A percentile compares a stretch with the other conserved stretches of the same genome.
These are phyloP conservation scores for Lactarius quietus DNA, from an alignment of 768 basidiomycete genomes.

Conservation along the genomic window DNA sequence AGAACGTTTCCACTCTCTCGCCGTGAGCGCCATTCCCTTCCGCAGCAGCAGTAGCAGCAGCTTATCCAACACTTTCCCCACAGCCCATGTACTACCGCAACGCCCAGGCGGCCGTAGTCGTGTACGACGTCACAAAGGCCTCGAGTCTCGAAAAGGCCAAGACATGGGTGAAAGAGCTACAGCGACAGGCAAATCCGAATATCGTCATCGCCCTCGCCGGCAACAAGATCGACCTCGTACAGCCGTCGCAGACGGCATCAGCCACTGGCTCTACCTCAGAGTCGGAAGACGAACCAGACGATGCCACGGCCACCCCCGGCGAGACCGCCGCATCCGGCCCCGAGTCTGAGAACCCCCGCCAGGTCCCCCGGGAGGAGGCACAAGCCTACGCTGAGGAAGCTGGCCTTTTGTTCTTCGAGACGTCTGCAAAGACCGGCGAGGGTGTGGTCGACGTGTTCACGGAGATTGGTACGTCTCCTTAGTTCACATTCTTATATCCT, in stretches of 20 bases:
- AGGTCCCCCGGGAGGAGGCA: slow-evolving; percentile 93
- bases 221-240: slow-evolving; percentile 93
- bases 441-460: slow-evolving; percentile 97
- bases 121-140: slow-evolving; percentile 96
- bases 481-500: neutral
- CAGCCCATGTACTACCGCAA: slow-evolving; percentile 99
- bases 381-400: slow-evolving; percentile 95
- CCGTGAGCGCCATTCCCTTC: slow-evolving; percentile 49
- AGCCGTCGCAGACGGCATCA: slow-evolving; percentile 52
- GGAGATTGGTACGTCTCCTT: slow-evolving; percentile 74
- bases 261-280: slow-evolving; percentile 50
- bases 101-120: slow-evolving; percentile 95
- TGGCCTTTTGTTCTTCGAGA: slow-evolving; percentile 95
- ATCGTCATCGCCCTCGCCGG: slow-evolving; percentile 98
- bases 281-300: slow-evolving; percentile 86
- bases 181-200: slow-evolving; percentile 97
- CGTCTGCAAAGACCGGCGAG: slow-evolving; percentile 94
- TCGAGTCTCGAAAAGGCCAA: slow-evolving; percentile 97
- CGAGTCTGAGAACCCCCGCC: slow-evolving; percentile 72
- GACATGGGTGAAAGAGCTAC: slow-evolving; percentile 99
- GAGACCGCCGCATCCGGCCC: slow-evolving; percentile 50
- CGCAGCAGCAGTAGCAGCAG: neutral
- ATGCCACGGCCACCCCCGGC: slow-evolving; percentile 85
- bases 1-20: slow-evolving; percentile 97
- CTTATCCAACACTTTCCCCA: slow-evolving; percentile 9